A percentile compares a stretch with the other conserved stretches of the same genome.
phyloP scores from a whole-genome alignment of 225 moss, liverwort and hornwort genomes.

The Physcomitrellopsis africana region DNA sequence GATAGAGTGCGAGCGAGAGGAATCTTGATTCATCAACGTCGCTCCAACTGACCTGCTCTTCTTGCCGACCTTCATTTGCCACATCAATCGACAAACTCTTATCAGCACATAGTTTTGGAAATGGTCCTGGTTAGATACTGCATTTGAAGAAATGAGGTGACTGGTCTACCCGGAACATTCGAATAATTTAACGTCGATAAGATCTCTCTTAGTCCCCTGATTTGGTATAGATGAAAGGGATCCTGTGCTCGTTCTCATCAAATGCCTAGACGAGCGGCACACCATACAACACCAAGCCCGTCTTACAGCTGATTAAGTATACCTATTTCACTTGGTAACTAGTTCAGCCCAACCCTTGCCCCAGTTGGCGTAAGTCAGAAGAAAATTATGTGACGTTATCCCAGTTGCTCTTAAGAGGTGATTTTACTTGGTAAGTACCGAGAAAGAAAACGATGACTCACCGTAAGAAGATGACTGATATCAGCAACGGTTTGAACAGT shows the following conservation, averaged over 20 bases:
- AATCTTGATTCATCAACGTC: constrained; percentile 96
- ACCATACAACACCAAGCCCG: not conserved
- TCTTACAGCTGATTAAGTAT: not conserved
- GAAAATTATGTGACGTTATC: not conserved
- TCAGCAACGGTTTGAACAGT: constrained; percentile 92
- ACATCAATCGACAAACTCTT: constrained; percentile 18
- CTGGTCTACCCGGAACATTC: no score
- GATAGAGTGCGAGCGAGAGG: constrained; percentile 96
- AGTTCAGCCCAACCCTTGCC: constrained; percentile 11
- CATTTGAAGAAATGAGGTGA: not conserved
- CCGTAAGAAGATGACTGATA: constrained; percentile 83
- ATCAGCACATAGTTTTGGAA: not conserved
- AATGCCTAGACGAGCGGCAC: not conserved
- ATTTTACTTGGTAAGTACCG: not conserved
- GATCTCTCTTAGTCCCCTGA: no score
- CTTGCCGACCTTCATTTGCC: constrained; percentile 75
- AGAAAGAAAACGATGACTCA: constrained; percentile 33
- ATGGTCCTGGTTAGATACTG: not conserved
- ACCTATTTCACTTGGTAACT: not conserved
- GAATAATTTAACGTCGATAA: no score
- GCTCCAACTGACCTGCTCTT: constrained; percentile 95
- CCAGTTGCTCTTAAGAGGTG: not conserved
- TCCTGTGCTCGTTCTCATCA: no score
- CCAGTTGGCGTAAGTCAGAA: not conserved
- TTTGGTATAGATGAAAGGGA: no score